A percentile compares a stretch with the other conserved stretches of the same genome.
These are phyloP conservation scores for Puccinia novopanici DNA, from an alignment of 1,284 basidiomycete genomes.

Conservation along the genomic window DNA sequence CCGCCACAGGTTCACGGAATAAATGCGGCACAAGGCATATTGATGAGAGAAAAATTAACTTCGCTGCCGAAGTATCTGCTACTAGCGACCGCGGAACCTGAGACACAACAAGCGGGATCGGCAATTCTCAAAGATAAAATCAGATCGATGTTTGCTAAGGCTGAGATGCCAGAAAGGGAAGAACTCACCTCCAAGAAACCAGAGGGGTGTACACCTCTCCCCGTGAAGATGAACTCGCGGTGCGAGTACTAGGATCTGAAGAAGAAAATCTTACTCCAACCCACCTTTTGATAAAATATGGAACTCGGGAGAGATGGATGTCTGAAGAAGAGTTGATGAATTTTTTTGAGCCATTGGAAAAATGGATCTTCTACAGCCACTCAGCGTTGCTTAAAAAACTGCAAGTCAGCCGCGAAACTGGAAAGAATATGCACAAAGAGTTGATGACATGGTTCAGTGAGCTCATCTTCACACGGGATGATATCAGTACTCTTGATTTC, in stretches of 20 bases:
- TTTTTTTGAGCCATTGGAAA: neutral
- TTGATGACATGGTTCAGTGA: conserved; percentile 9
- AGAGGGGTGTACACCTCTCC: neutral
- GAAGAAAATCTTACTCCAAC: neutral
- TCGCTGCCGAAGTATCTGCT: neutral
- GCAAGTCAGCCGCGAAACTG: neutral
- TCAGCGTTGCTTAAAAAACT: neutral
- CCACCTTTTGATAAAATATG: neutral
- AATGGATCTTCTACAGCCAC: neutral
- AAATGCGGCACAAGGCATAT: neutral
- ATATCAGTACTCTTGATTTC: neutral
- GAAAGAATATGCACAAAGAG: neutral
- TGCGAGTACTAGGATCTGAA: neutral
- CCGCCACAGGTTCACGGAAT: neutral
- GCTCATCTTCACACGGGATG: neutral
- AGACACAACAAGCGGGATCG: neutral
- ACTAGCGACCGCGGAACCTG: too few species aligned
- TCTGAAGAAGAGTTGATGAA: neutral
- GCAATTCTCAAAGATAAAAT: neutral
- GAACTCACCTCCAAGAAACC: neutral
- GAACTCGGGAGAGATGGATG: neutral
- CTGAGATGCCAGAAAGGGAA: neutral
- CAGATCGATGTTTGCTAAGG: neutral
- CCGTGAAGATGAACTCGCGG: neutral
- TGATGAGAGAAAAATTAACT: neutral